Conservation (phyloP, 2,329 filamentous ascomycete genomes). For the Botrytis medusae region DNA sequence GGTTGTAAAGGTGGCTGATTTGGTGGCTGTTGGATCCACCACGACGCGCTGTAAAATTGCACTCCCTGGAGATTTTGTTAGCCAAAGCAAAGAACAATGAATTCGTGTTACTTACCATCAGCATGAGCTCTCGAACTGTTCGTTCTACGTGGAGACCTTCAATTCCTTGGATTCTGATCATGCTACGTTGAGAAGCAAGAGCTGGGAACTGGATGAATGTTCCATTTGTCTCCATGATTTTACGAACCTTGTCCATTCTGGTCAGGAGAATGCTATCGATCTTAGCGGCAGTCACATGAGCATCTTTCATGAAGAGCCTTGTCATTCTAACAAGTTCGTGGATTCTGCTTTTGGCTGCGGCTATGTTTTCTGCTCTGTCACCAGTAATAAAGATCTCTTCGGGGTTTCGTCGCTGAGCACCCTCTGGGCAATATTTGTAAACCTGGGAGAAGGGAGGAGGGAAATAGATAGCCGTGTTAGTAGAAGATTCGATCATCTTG, state of each 20-base stretch:
- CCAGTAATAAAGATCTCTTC: constrained; percentile 96
- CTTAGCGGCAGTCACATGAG: constrained; percentile 84
- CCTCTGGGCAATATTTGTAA: constrained; percentile 84
- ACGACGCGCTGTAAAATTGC: constrained; percentile 96
- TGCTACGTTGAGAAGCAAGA: constrained; percentile 78
- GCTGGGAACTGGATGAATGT: constrained; percentile 92
- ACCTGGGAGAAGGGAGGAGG: constrained; percentile 90
- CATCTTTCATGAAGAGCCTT: constrained; percentile 88
- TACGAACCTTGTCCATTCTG: constrained; percentile 92
- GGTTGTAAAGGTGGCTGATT: constrained; percentile 45
- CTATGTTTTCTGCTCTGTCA: constrained; percentile 78
- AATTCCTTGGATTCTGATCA: constrained; percentile 86
- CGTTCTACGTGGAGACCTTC: constrained; percentile 94
- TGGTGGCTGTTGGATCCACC: constrained; percentile 71
- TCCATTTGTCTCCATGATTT: constrained; percentile 95
- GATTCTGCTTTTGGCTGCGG: constrained; percentile 86
- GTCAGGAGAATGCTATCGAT: constrained; percentile 91
- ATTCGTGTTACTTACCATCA: constrained; percentile 60
- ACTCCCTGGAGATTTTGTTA: constrained; percentile 62
- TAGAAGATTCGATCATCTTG: constrained; percentile 93
- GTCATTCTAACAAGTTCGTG: constrained; percentile 79
- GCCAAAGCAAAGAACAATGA: constrained; percentile 20
- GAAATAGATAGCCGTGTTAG: constrained; percentile 97
- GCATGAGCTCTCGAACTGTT: constrained; percentile 94
- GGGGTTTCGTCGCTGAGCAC: constrained; percentile 77